Base-by-base conservation (phyloP, 2,329 filamentous ascomycete species). In the Talaromyces sp. region DNA sequence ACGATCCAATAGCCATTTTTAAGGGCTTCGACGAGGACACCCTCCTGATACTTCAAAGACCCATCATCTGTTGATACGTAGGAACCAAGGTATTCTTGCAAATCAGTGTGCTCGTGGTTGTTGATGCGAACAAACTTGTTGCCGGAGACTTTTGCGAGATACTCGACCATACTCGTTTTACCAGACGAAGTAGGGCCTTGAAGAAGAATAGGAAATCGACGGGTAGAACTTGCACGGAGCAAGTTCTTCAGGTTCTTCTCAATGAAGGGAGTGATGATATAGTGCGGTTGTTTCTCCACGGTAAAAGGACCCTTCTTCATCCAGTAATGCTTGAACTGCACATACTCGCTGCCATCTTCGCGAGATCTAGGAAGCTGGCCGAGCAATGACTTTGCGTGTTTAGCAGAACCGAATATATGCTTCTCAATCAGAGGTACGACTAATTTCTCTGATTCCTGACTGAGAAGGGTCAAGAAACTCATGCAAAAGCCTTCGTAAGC, bases 131-230 rank as follows among this genome's bases (percentile, higher is more conserved):
- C 93, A 74, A 98, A 99, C 73, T 91, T 95, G 76, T 99, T 97
- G 3, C 96, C 95, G 34, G 93, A 98, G 64, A 91, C 90, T 73
- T 96, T 95, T n/a, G 96, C 94, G 43, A 99, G 85, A 75, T 97
- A 97, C 78, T 98, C 94, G 49, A 99, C 96, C 95, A 99, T 99
- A 78, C 94, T 98, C 0, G 95, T 99, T 79, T 99, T 99, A 69
- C 95, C 95, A 13, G 94, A 91, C 5, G 96, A 99, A 0, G 95
- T 99, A 13, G 96, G 95, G 3, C 95, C 95, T 77, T 99, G 95
- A 22, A 99, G 91, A 10, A 99, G 84, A 58, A 99, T 92, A 0
- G 95, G 96, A 75, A 97, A 99, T 58, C 91, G 88, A 40, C 93
- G 84, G 4, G 94, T 99, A 0, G 94, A 98, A 17, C 93, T 93